phyloP scores from a whole-genome alignment of 768 basidiomycete genomes.

The Sarcodon sp. region DNA sequence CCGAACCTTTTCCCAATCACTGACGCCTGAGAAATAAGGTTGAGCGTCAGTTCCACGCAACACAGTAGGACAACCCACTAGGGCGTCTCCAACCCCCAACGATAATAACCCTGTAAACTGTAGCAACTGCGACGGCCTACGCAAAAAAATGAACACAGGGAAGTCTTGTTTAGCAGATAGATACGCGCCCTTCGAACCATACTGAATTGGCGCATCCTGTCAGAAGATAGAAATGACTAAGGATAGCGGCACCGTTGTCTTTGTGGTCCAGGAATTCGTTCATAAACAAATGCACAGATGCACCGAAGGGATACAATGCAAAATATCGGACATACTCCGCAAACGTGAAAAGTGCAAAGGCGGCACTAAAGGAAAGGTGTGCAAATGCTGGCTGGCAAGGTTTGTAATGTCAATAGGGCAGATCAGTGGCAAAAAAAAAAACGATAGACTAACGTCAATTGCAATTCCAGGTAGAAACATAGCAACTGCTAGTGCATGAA shows the following conservation, averaged over 20 bases:
- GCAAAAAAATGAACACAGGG: conserved; percentile 1
- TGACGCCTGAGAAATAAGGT: conserved; percentile 51
- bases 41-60: neutral
- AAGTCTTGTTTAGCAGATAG: neutral
- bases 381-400: conserved; percentile 80
- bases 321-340: conserved; percentile 98
- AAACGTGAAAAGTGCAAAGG: conserved; percentile 92
- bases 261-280: conserved; percentile 94
- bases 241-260: conserved; percentile 89
- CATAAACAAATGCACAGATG: conserved; percentile 88
- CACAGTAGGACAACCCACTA: conserved; percentile 36
- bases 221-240: conserved; percentile 95
- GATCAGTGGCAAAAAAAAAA: neutral
- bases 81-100: conserved; percentile 86
- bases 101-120: conserved; percentile 80
- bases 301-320: conserved; percentile 94
- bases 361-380: conserved; percentile 87
- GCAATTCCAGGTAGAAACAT: conserved; percentile 96
- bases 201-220: conserved; percentile 90
- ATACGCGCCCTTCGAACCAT: conserved; percentile 87
- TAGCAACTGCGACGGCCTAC: conserved; percentile 38
- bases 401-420: neutral
- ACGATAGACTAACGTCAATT: conserved; percentile 50
- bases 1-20: conserved; percentile 84
- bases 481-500: conserved; percentile 88